Percentiles rank a stretch among this genome's conserved stretches.
Conservation (phyloP, 192 early-diverging fungal genomes). For the Linnemannia zychae region DNA sequence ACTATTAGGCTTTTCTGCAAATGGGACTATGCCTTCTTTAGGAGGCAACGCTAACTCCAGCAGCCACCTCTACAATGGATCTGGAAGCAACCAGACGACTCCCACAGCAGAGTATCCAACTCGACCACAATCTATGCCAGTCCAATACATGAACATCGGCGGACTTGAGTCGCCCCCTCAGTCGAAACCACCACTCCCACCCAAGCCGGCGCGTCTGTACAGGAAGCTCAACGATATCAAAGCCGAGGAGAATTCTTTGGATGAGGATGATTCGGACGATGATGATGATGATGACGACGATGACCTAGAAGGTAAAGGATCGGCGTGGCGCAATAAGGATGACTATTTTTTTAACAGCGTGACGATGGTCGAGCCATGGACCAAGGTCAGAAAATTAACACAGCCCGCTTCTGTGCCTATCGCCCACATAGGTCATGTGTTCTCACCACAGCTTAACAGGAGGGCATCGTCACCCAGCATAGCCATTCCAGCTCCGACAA, state of each 20-base stretch:
- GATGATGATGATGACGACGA: conserved; percentile 59
- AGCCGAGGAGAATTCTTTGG: conserved; percentile 34
- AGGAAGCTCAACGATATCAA: conserved; percentile 40
- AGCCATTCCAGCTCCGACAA: conserved; percentile 39
- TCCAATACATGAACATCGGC: conserved; percentile 4
- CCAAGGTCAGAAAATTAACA: neutral
- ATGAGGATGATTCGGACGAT: conserved; percentile 57
- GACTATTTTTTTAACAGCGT: conserved; percentile 1
- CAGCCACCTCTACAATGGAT: neutral
- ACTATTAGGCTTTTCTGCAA: conserved; percentile 32
- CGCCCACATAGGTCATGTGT: conserved; percentile 25
- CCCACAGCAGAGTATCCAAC: conserved; percentile 10
- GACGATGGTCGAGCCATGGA: neutral
- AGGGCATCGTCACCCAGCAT: conserved; percentile 55
- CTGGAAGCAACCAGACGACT: neutral
- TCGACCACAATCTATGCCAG: conserved; percentile 38
- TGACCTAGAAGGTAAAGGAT: conserved; percentile 41
- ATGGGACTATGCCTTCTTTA: conserved; percentile 28
- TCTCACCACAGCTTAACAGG: conserved; percentile 35
- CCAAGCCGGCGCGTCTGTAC: conserved; percentile 64
- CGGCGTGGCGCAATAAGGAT: neutral
- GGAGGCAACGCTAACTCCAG: conserved; percentile 1
- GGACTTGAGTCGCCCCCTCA: conserved; percentile 47
- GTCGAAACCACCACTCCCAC: conserved; percentile 67
- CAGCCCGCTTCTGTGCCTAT: neutral